phyloP scores from a whole-genome alignment of 768 basidiomycete genomes.

The Tricholoma sp. region DNA sequence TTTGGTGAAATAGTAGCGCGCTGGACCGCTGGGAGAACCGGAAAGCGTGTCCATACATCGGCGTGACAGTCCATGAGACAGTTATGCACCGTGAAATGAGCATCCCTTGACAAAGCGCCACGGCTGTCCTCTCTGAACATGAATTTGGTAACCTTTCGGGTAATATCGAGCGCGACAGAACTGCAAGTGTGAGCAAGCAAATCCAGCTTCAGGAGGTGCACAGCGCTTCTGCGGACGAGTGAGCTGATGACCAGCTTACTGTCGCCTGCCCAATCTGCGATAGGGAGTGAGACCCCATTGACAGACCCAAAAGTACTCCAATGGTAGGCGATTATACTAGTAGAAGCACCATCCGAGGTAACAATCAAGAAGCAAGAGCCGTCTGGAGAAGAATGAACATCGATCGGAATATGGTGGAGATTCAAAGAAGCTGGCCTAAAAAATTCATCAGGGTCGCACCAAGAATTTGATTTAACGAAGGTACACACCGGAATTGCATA shows the following conservation, averaged over 20 bases:
- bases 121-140: slow-evolving; percentile 40
- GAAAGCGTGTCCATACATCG: slow-evolving; percentile 59
- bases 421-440: slow-evolving; percentile 43
- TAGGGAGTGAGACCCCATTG: slow-evolving; percentile 35
- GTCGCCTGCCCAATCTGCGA: slow-evolving; percentile 19
- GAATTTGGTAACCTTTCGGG: slow-evolving; percentile 51
- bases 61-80: slow-evolving; percentile 49
- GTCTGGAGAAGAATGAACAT: slow-evolving; percentile 45
- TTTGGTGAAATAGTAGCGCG: slow-evolving; percentile 36
- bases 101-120: slow-evolving; percentile 7
- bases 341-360: slow-evolving; percentile 3
- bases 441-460: not conserved
- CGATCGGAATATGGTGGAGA: slow-evolving; percentile 28
- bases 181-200: slow-evolving; percentile 21
- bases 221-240: slow-evolving; percentile 32
- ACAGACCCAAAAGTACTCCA: slow-evolving; percentile 53
- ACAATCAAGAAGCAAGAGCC: slow-evolving; percentile 42
- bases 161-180: slow-evolving; percentile 48
- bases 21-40: slow-evolving; percentile 49
- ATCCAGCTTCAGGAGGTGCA: slow-evolving; percentile 41
- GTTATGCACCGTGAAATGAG: slow-evolving; percentile 33
- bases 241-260: slow-evolving; percentile 36
- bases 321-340: slow-evolving; percentile 40
- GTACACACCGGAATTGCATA: slow-evolving; percentile 44
- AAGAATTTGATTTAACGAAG: not conserved